These are phyloP conservation scores for Globisporangium ultimum DNA, from an alignment of 352 stramenopile genomes.

Conservation along the genomic window DNA sequence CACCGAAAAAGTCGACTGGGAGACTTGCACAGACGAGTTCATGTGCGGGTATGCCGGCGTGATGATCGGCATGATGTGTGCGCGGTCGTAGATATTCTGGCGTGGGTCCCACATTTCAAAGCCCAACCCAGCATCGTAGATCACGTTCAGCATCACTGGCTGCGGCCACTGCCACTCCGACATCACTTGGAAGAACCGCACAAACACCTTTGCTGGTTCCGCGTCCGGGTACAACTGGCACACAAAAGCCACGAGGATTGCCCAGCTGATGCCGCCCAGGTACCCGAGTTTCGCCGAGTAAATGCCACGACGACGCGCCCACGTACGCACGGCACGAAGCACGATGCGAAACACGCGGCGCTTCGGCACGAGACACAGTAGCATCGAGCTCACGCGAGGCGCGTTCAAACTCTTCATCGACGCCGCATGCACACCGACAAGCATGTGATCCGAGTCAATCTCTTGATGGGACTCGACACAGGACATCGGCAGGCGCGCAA, in stretches of 20 bases:
- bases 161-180: slow-evolving; percentile 84
- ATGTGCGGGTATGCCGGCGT: slow-evolving; percentile 97
- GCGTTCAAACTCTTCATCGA: slow-evolving; percentile 96
- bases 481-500: slow-evolving; percentile 70
- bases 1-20: slow-evolving; percentile 87
- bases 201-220: slow-evolving; percentile 68
- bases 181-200: slow-evolving; percentile 83
- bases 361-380: slow-evolving; percentile 90
- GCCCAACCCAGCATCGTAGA: slow-evolving; percentile 73
- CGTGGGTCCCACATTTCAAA: slow-evolving; percentile 89
- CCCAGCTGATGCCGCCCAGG: slow-evolving; percentile 97
- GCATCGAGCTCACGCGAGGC: slow-evolving; percentile 93
- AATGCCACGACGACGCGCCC: slow-evolving; percentile 87
- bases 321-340: slow-evolving; percentile 67
- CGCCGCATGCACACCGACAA: slow-evolving; percentile 90
- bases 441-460: slow-evolving; percentile 84
- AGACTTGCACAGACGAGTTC: slow-evolving; percentile 98
- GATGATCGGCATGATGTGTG: slow-evolving; percentile 98
- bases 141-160: slow-evolving; percentile 83
- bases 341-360: slow-evolving; percentile 88
- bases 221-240: slow-evolving; percentile 87
- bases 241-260: slow-evolving; percentile 96
- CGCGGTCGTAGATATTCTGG: slow-evolving; percentile 82
- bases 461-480: slow-evolving; percentile 70
- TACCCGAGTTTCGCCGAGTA: slow-evolving; percentile 98